These are phyloP conservation scores for Plasmodium vinckei DNA, from an alignment of 169 alveolate genomes.

Conservation along the genomic window DNA sequence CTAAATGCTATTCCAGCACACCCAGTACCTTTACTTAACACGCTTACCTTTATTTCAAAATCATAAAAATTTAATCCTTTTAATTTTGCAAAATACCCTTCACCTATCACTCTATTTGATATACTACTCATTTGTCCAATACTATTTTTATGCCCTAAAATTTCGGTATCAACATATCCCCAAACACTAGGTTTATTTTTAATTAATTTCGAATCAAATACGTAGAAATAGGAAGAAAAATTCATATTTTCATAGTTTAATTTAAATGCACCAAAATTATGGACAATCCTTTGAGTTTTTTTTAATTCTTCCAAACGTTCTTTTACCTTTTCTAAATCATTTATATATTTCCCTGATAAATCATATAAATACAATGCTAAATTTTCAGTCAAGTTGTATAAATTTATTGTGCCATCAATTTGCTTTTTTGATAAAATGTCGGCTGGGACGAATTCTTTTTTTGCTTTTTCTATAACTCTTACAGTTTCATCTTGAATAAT, in stretches of 20 bases:
- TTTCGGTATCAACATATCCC: slow-evolving; percentile 91
- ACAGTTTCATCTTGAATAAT: slow-evolving; percentile 89
- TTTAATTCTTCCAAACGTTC: slow-evolving; percentile 84
- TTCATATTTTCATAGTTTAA: slow-evolving; percentile 87
- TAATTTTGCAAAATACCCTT: slow-evolving; percentile 89
- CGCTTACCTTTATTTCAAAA: slow-evolving; percentile 82
- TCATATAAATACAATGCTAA: slow-evolving; percentile 79
- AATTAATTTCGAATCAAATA: slow-evolving; percentile 85
- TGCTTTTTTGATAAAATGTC: slow-evolving; percentile 86
- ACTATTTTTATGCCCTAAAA: slow-evolving; percentile 84
- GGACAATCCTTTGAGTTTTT: slow-evolving; percentile 83
- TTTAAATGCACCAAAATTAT: slow-evolving; percentile 83
- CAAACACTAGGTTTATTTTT: slow-evolving; percentile 86
- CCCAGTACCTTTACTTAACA: slow-evolving; percentile 87
- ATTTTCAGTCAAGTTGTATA: slow-evolving; percentile 80
- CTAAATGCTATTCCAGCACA: slow-evolving; percentile 90
- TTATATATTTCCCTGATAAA: slow-evolving; percentile 78
- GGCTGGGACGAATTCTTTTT: slow-evolving; percentile 89
- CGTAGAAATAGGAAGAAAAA: slow-evolving; percentile 86
- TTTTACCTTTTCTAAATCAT: slow-evolving; percentile 84
- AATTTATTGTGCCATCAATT: slow-evolving; percentile 81
- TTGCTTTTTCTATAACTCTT: slow-evolving; percentile 84
- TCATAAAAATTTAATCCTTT: slow-evolving; percentile 88
- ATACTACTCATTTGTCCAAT: slow-evolving; percentile 89
- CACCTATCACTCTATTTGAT: slow-evolving; percentile 82